A percentile compares a stretch with the other conserved stretches of the same genome.
Conservation (phyloP, 2,329 filamentous ascomycete genomes). For the Coniella vitis region DNA sequence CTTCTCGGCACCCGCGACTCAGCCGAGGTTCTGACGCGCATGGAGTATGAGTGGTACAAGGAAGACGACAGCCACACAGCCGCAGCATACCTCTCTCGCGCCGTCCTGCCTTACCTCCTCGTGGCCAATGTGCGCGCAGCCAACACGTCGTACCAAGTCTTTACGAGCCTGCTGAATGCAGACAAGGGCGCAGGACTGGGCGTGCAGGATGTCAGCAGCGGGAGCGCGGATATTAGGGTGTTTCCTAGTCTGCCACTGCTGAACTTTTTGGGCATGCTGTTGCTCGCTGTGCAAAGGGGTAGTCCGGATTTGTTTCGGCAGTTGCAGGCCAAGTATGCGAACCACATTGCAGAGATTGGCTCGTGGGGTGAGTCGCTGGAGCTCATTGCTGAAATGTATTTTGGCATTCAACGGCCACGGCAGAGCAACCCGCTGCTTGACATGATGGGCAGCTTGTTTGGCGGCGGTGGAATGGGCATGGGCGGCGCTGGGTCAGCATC, state of each 20-base stretch:
- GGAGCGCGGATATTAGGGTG: constrained; percentile 66
- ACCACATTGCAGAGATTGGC: constrained; percentile 68
- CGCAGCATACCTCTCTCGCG: constrained; percentile 76
- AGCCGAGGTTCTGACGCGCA: constrained; percentile 66
- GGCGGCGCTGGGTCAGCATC: constrained; percentile 35
- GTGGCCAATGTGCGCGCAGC: constrained; percentile 86
- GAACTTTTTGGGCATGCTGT: constrained; percentile 83
- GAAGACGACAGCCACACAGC: constrained; percentile 84
- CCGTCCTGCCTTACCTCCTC: constrained; percentile 83
- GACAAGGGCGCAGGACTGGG: constrained; percentile 48
- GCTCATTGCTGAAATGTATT: constrained; percentile 93
- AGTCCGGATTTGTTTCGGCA: constrained; percentile 73
- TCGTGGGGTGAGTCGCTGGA: constrained; percentile 78
- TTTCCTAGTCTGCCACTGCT: constrained; percentile 90
- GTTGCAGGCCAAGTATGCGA: constrained; percentile 72
- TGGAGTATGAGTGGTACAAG: constrained; percentile 93
- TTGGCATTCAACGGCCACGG: constrained; percentile 78
- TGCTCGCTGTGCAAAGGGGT: constrained; percentile 78
- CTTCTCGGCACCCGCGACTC: constrained; percentile 85
- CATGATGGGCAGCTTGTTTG: constrained; percentile 96
- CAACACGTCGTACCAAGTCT: constrained; percentile 72
- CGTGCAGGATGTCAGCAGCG: constrained; percentile 74
- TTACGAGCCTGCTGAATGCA: constrained; percentile 58
- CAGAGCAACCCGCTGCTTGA: constrained; percentile 92
- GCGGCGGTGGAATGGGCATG: constrained; percentile 58